Percentiles rank a stretch among this genome's conserved stretches.
Conservation (phyloP, 768 basidiomycete species). For the Collybia sp. region DNA sequence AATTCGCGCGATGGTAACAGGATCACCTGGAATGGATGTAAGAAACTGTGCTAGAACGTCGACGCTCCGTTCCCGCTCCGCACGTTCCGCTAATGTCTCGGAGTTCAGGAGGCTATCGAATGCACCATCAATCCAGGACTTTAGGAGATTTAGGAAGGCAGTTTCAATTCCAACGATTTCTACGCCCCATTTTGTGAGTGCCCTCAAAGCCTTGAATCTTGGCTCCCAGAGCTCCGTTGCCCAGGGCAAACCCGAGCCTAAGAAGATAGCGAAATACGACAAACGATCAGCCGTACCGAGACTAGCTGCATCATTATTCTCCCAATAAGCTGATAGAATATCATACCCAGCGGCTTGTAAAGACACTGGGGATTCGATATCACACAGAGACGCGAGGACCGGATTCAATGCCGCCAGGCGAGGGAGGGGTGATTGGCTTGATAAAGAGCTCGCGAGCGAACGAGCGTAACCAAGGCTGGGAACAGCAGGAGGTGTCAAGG, state of each 20-base stretch:
- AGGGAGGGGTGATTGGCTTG: conserved; percentile 52
- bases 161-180: conserved; percentile 65
- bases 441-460: conserved; percentile 45
- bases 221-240: conserved; percentile 66
- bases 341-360: conserved; percentile 70
- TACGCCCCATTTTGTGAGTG: conserved; percentile 55
- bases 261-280: conserved; percentile 61
- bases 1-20: conserved; percentile 55
- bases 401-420: conserved; percentile 48
- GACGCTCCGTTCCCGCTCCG: conserved; percentile 56
- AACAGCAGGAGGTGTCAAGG: conserved; percentile 51
- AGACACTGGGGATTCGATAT: conserved; percentile 42
- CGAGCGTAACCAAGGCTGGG: conserved; percentile 66
- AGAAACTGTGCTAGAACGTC: conserved; percentile 58
- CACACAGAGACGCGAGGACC: conserved; percentile 58
- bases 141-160: conserved; percentile 48
- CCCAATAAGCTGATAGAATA: conserved; percentile 65
- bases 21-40: conserved; percentile 40
- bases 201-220: conserved; percentile 61
- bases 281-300: conserved; percentile 55
- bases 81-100: conserved; percentile 26
- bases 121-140: conserved; percentile 62
- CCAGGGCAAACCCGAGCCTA: conserved; percentile 45
- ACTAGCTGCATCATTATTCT: conserved; percentile 44
- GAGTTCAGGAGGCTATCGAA: conserved; percentile 45